These are phyloP conservation scores for Hypocrella siamensis DNA, from an alignment of 2,329 filamentous ascomycete genomes.

Conservation along the genomic window DNA sequence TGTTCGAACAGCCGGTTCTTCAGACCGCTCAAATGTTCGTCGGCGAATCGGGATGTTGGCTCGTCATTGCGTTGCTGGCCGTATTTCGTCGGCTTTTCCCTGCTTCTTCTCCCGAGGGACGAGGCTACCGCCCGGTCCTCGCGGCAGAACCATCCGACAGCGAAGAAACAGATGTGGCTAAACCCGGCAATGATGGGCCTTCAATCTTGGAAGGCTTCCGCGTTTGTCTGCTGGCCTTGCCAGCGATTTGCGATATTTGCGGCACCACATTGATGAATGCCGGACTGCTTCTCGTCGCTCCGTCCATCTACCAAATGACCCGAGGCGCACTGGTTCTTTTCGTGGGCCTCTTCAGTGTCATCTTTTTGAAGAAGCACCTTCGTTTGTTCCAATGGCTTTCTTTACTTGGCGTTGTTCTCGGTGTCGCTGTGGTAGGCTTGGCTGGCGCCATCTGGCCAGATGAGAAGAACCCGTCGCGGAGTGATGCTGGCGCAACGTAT, in stretches of 20 bases:
- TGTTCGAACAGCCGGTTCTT: slow-evolving; percentile 89
- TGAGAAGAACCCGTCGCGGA: slow-evolving; percentile 29
- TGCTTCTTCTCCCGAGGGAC: slow-evolving; percentile 23
- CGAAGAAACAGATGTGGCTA: slow-evolving; percentile 6
- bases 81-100: slow-evolving; percentile 45
- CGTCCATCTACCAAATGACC: slow-evolving; percentile 98
- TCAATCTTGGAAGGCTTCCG: slow-evolving; percentile 55
- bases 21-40: slow-evolving; percentile 98
- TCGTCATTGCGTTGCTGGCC: slow-evolving; percentile 60
- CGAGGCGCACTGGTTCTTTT: slow-evolving; percentile 88
- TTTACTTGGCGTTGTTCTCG: slow-evolving; percentile 70
- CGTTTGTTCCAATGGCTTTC: slow-evolving; percentile 86
- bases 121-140: slow-evolving; percentile 52
- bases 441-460: slow-evolving; percentile 71
- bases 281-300: slow-evolving; percentile 81
- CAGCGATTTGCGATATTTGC: slow-evolving; percentile 83
- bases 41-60: slow-evolving; percentile 90
- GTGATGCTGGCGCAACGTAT: slow-evolving; percentile 13
- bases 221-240: slow-evolving; percentile 62
- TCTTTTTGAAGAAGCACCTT: slow-evolving; percentile 71
- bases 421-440: slow-evolving; percentile 79
- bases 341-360: slow-evolving; percentile 84
- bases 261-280: slow-evolving; percentile 97
- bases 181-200: slow-evolving; percentile 34
- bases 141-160: slow-evolving; percentile 23